phyloP scores from a whole-genome alignment of 352 stramenopile species.

The Aphanomyces stellatus region DNA sequence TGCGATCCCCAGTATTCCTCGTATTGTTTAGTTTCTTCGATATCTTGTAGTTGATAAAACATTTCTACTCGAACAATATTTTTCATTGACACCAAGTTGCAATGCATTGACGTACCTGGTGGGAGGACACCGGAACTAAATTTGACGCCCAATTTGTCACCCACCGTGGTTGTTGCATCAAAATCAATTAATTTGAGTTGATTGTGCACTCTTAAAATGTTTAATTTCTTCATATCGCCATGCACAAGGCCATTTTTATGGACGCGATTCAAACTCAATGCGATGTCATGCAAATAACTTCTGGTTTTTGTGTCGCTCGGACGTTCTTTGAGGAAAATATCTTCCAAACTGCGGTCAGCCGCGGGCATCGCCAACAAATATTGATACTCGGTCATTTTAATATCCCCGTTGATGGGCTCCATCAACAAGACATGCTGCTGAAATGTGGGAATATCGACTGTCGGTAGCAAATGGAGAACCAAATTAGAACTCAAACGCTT shows the following conservation, averaged over 20 bases:
- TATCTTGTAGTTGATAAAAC: slow-evolving; percentile 40
- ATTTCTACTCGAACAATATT: no score
- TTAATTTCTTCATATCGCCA: slow-evolving; percentile 23
- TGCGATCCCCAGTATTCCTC: slow-evolving; percentile 81
- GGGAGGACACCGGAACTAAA: slow-evolving; percentile 20
- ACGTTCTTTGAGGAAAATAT: slow-evolving; percentile 1
- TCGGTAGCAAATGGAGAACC: not conserved
- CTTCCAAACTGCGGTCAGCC: not conserved
- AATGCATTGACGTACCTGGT: no score
- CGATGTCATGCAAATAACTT: not conserved
- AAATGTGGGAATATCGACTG: not conserved
- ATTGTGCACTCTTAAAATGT: slow-evolving; percentile 16
- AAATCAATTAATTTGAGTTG: slow-evolving; percentile 21
- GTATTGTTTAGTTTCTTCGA: slow-evolving; percentile 63
- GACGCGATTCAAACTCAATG: not conserved
- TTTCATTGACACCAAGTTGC: no score
- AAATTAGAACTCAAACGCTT: not conserved
- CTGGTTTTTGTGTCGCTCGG: not conserved
- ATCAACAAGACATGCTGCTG: not conserved
- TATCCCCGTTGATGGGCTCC: not conserved
- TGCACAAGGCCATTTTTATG: slow-evolving; percentile 13
- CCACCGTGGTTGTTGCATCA: not conserved
- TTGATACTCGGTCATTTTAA: not conserved
- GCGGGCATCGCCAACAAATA: not conserved
- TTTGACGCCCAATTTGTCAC: slow-evolving; percentile 2